Conservation (phyloP, 2,329 filamentous ascomycete species). For the Fonsecaea erecta region DNA sequence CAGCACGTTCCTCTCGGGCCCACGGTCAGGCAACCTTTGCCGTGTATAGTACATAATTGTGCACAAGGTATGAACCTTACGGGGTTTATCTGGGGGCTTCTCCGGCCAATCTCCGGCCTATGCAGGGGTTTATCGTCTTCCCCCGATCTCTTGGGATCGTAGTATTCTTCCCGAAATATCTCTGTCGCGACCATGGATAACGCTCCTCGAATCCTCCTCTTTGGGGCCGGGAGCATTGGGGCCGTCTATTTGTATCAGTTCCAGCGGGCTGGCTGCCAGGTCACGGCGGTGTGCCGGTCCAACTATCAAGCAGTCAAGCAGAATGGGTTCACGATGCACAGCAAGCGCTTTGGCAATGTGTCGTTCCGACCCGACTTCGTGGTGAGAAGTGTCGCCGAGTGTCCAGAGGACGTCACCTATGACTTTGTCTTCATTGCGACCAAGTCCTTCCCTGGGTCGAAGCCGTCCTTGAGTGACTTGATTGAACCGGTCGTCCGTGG, state of each 20-base stretch:
- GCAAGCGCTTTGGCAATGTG: slow-evolving; percentile 68
- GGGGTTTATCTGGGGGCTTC: not conserved
- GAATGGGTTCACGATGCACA: slow-evolving; percentile 60
- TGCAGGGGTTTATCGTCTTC: not conserved
- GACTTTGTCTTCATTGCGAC: slow-evolving; percentile 63
- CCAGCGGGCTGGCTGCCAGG: slow-evolving; percentile 46
- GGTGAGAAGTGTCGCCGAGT: slow-evolving; percentile 64
- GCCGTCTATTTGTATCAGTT: slow-evolving; percentile 39
- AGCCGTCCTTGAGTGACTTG: slow-evolving; percentile 54
- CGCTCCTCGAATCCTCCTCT: slow-evolving; percentile 36
- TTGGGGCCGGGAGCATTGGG: slow-evolving; percentile 36
- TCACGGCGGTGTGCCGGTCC: slow-evolving; percentile 63
- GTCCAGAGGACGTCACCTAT: slow-evolving; percentile 45
- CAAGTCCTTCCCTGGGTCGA: slow-evolving; percentile 62
- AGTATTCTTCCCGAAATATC: not conserved
- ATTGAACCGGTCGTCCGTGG: slow-evolving; percentile 59
- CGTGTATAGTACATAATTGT: slow-evolving; percentile 2
- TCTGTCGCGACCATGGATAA: not conserved
- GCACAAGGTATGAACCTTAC: not conserved
- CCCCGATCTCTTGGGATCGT: not conserved
- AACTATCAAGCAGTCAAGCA: slow-evolving; percentile 58
- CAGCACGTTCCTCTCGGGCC: not conserved
- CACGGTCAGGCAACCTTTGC: not conserved
- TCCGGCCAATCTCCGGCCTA: not conserved
- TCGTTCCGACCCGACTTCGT: slow-evolving; percentile 65